A percentile compares a stretch with the other conserved stretches of the same genome.
These are phyloP conservation scores for Chalciporus sphaerocephalus DNA, from an alignment of 768 basidiomycete species.

Conservation along the genomic window DNA sequence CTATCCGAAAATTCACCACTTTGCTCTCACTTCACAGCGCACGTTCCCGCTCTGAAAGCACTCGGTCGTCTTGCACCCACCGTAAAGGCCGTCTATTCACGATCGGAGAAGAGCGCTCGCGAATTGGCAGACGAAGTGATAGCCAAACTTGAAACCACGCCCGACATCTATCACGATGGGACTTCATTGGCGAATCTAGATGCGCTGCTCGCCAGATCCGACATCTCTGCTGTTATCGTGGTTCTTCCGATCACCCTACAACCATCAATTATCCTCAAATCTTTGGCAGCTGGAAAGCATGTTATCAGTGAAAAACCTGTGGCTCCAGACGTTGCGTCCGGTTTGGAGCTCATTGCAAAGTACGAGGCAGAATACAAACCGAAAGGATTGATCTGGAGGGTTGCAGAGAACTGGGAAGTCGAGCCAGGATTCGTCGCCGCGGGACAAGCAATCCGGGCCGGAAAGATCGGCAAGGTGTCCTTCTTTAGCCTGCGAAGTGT, in stretches of 20 bases:
- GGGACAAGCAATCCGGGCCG: constrained; percentile 45
- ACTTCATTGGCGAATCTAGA: constrained; percentile 46
- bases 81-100: constrained; percentile 75
- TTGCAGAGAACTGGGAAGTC: constrained; percentile 75
- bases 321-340: constrained; percentile 62
- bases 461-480: constrained; percentile 67
- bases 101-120: constrained; percentile 58
- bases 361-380: constrained; percentile 64
- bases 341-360: constrained; percentile 56
- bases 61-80: constrained; percentile 44
- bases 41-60: constrained; percentile 68
- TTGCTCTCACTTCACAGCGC: constrained; percentile 44
- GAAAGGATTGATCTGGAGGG: constrained; percentile 71
- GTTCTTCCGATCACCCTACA: constrained; percentile 75
- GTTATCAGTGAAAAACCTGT: constrained; percentile 89
- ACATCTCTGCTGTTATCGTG: constrained; percentile 71
- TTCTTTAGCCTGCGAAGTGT: constrained; percentile 59
- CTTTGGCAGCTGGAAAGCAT: constrained; percentile 75
- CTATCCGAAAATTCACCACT: constrained; percentile 21
- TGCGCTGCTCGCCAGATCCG: constrained; percentile 59
- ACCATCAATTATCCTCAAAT: constrained; percentile 60
- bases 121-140: constrained; percentile 49
- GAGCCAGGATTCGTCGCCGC: constrained; percentile 52
- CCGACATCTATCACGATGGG: constrained; percentile 56
- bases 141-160: constrained; percentile 35